phyloP scores from a whole-genome alignment of 2,329 filamentous ascomycete species.

The Hirsutella rhossiliensis region DNA sequence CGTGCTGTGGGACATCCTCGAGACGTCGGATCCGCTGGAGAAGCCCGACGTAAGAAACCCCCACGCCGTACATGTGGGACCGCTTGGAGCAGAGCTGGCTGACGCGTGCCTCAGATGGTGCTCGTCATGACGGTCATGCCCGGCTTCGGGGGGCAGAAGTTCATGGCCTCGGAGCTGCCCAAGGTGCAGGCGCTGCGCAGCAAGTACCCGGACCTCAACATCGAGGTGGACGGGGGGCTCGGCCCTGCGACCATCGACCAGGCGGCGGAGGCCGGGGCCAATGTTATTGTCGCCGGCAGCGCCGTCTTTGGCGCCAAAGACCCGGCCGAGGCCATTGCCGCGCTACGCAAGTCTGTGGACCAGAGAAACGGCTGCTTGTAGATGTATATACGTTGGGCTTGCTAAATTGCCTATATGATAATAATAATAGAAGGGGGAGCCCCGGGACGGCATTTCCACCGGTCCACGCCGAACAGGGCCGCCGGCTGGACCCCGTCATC shows the following conservation, averaged over 20 bases:
- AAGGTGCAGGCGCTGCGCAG: slow-evolving; percentile 79
- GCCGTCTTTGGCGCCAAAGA: slow-evolving; percentile 91
- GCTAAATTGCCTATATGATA: background rate
- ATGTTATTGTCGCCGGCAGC: slow-evolving; percentile 94
- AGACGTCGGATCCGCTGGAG: slow-evolving; percentile 59
- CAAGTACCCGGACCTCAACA: slow-evolving; percentile 84
- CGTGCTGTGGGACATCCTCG: slow-evolving; percentile 83
- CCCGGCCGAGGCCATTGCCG: slow-evolving; percentile 73
- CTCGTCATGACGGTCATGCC: slow-evolving; percentile 97
- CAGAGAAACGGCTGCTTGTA: slow-evolving; percentile 32
- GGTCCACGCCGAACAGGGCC: background rate
- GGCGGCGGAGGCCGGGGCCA: slow-evolving; percentile 88
- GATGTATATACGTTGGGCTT: background rate
- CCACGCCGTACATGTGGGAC: background rate
- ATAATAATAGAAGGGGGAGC: background rate
- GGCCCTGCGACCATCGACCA: slow-evolving; percentile 83
- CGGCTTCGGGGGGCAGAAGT: slow-evolving; percentile 95
- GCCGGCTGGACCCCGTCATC: background rate
- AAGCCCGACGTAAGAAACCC: slow-evolving; percentile 71
- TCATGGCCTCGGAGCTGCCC: slow-evolving; percentile 91
- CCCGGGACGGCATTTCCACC: background rate
- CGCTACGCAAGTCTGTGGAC: slow-evolving; percentile 70
- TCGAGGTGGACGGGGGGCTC: slow-evolving; percentile 91
- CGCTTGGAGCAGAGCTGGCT: background rate
- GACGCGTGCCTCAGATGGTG: slow-evolving; percentile 60